A percentile compares a stretch with the other conserved stretches of the same genome.
Conservation (phyloP, 768 basidiomycete species). For the Macrolepiota fuliginosa region DNA sequence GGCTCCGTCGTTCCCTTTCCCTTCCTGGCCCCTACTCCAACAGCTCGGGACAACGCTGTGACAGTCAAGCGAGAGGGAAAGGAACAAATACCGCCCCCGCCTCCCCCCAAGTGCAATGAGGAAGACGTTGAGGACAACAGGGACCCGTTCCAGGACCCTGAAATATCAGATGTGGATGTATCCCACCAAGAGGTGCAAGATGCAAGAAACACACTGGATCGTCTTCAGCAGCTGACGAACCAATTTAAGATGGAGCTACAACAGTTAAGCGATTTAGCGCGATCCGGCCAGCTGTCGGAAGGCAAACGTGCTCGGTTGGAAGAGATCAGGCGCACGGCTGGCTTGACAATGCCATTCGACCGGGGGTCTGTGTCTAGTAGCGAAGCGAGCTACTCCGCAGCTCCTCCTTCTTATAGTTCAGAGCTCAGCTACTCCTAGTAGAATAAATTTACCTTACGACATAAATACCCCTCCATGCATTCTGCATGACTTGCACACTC, state of each 20-base stretch:
- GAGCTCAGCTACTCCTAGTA: no score
- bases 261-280: neutral
- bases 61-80: neutral
- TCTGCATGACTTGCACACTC: no score
- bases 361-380: no score
- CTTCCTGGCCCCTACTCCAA: neutral
- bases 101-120: no score
- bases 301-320: neutral
- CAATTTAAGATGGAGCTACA: neutral
- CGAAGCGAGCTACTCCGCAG: no score
- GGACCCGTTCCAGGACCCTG: constrained; percentile 3
- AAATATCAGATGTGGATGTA: neutral
- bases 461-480: no score
- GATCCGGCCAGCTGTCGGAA: constrained; percentile 1
- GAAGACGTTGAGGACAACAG: neutral
- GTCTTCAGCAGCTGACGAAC: neutral
- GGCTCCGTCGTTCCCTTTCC: neutral
- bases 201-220: neutral
- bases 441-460: no score
- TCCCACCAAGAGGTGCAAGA: neutral
- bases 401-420: no score
- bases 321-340: constrained; percentile 1
- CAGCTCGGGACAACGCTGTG: neutral
- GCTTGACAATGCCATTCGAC: neutral
- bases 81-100: neutral